Conservation (phyloP, 495 filamentous ascomycete genomes). For the Sordaria brevicollis region DNA sequence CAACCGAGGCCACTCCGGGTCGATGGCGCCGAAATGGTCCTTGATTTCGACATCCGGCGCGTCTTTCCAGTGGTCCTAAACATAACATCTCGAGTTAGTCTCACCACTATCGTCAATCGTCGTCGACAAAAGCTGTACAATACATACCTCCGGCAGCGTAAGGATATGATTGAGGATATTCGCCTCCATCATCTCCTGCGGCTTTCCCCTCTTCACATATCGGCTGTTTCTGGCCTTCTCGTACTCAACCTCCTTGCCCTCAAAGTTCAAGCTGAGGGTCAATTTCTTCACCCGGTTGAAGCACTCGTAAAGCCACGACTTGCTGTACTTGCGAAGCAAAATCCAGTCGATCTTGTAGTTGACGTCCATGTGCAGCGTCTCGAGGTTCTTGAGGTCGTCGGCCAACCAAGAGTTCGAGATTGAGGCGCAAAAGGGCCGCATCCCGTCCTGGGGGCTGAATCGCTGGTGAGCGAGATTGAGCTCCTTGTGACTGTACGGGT, state of each 20-base stretch:
- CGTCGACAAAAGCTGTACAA: too few species aligned
- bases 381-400: not conserved
- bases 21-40: not conserved
- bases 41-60: not conserved
- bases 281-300: not conserved
- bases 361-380: not conserved
- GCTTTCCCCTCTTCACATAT: not conserved
- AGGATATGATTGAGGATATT: not conserved
- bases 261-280: not conserved
- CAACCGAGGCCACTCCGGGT: not conserved
- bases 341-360: not conserved
- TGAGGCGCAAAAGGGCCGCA: not conserved
- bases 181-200: not conserved
- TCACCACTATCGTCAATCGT: too few species aligned
- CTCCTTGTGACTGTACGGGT: not conserved
- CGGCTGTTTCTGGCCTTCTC: not conserved
- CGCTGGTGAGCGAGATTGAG: not conserved
- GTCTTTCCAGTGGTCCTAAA: not conserved
- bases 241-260: not conserved
- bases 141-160: not conserved
- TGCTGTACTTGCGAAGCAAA: not conserved
- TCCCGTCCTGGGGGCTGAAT: not conserved
- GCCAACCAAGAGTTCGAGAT: not conserved
- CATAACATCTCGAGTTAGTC: too few species aligned
- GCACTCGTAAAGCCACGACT: not conserved